A percentile compares a stretch with the other conserved stretches of the same genome.
These are phyloP conservation scores for Trypanosoma brucei DNA, from an alignment of 208 protist genomes.

Conservation along the genomic window DNA sequence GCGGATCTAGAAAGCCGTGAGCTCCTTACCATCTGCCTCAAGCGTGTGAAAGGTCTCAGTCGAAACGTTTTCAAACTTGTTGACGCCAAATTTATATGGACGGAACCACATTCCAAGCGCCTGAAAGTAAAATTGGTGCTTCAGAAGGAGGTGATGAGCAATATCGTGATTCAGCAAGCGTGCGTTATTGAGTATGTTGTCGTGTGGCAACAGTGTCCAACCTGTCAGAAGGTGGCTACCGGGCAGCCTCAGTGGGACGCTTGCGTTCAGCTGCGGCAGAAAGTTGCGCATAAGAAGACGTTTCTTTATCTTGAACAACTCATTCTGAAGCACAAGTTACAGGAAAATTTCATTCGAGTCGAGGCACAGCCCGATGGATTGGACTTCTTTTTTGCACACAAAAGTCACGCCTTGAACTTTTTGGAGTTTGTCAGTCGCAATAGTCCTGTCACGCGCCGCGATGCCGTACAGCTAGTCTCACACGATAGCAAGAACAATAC, in stretches of 20 bases:
- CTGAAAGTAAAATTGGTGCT: conserved; percentile 98
- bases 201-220: conserved; percentile 94
- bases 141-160: conserved; percentile 96
- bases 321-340: conserved; percentile 97
- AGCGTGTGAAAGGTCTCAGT: conserved; percentile 93
- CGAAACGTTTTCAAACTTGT: conserved; percentile 92
- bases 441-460: conserved; percentile 87
- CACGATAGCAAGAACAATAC: conserved; percentile 98
- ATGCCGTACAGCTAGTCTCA: conserved; percentile 96
- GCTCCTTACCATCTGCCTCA: conserved; percentile 97
- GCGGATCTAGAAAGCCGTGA: conserved; percentile 97
- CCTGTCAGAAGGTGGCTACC: conserved; percentile 95
- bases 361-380: conserved; percentile 94
- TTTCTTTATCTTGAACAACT: conserved; percentile 99
- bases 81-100: conserved; percentile 99
- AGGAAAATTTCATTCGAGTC: conserved; percentile 95
- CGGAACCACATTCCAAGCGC: conserved; percentile 98
- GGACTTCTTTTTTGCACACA: conserved; percentile 98
- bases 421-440: conserved; percentile 94
- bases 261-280: conserved; percentile 98
- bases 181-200: conserved; percentile 98
- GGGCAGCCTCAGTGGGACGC: conserved; percentile 97
- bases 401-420: conserved; percentile 95
- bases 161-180: conserved; percentile 96
- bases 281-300: conserved; percentile 98